phyloP scores from a whole-genome alignment of 192 early-diverging fungal species.

The Thamnidium elegans region DNA sequence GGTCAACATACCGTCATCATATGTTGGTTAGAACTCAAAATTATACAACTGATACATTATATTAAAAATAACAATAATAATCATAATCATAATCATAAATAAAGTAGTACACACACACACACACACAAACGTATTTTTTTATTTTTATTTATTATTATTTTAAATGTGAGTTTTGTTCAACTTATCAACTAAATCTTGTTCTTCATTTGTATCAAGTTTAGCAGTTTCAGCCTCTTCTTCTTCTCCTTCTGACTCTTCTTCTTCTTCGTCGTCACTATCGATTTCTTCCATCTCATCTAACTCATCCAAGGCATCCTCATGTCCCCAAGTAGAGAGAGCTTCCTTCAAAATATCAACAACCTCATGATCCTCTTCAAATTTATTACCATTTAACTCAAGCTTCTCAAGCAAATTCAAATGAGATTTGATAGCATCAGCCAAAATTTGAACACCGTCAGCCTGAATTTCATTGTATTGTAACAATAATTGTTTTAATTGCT shows the following conservation, averaged over 20 bases:
- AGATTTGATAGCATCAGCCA: slow-evolving; percentile 64
- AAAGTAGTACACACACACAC: neutral
- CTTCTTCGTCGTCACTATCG: slow-evolving; percentile 70
- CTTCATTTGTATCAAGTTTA: slow-evolving; percentile 18
- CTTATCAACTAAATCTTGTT: slow-evolving; percentile 22
- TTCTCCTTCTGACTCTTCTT: slow-evolving; percentile 51
- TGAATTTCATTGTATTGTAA: slow-evolving; percentile 92
- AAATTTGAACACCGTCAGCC: slow-evolving; percentile 58
- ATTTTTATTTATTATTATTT: neutral
- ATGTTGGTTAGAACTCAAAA: slow-evolving; percentile 29
- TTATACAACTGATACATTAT: neutral
- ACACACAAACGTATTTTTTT: neutral
- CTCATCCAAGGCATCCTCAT: slow-evolving; percentile 83
- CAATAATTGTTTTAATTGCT: slow-evolving; percentile 60
- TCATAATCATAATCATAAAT: too few species aligned
- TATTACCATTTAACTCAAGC: slow-evolving; percentile 92
- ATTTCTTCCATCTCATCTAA: slow-evolving; percentile 94
- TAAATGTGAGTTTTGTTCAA: slow-evolving; percentile 32
- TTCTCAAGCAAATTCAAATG: slow-evolving; percentile 59
- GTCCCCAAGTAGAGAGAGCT: slow-evolving; percentile 63
- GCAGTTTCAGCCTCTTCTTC: slow-evolving; percentile 27
- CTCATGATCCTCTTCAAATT: slow-evolving; percentile 77
- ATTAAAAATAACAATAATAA: neutral
- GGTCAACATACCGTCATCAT: slow-evolving; percentile 18
- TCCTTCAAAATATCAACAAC: slow-evolving; percentile 72